Percentiles rank a stretch among this genome's conserved stretches.
These are phyloP conservation scores for Pythium graminicola DNA, from an alignment of 352 stramenopile species.

Conservation along the genomic window DNA sequence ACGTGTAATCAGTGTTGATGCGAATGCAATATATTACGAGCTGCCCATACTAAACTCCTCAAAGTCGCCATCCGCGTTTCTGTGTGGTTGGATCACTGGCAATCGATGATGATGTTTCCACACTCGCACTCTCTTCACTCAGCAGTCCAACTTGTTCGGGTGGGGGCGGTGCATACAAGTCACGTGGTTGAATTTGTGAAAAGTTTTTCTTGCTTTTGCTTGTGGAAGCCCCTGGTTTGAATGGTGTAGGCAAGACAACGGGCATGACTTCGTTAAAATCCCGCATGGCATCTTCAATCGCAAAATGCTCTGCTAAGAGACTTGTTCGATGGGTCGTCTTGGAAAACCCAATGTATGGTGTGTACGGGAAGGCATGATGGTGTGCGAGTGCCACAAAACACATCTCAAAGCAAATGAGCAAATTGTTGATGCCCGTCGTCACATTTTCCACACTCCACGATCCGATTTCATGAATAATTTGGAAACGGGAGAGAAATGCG, in stretches of 20 bases:
- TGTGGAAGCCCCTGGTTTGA: conserved; percentile 63
- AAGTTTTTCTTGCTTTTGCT: conserved; percentile 54
- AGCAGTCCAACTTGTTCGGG: conserved; percentile 45
- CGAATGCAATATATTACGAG: conserved; percentile 3
- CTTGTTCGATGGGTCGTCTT: conserved; percentile 44
- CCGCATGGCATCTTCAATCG: conserved; percentile 89
- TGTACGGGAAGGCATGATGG: conserved; percentile 93
- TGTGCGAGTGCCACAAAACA: conserved; percentile 95
- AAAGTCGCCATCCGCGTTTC: conserved; percentile 63
- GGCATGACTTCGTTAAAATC: conserved; percentile 92
- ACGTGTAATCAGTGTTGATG: no score
- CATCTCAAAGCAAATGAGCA: conserved; percentile 99
- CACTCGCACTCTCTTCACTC: conserved; percentile 28
- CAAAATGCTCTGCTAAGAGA: conserved; percentile 90
- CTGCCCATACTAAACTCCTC: conserved; percentile 3
- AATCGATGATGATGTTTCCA: background rate
- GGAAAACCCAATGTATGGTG: conserved; percentile 62
- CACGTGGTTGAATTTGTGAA: conserved; percentile 14
- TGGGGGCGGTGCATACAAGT: conserved; percentile 30
- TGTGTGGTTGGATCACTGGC: conserved; percentile 13
- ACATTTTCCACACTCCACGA: conserved; percentile 94
- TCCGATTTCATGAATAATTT: conserved; percentile 88
- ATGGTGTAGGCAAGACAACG: conserved; percentile 70
- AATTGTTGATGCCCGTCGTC: conserved; percentile 95
- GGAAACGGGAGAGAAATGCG: conserved; percentile 82